These are phyloP conservation scores for Tagetes patula DNA, from an alignment of 129 eudicot genomes.

Conservation along the genomic window DNA sequence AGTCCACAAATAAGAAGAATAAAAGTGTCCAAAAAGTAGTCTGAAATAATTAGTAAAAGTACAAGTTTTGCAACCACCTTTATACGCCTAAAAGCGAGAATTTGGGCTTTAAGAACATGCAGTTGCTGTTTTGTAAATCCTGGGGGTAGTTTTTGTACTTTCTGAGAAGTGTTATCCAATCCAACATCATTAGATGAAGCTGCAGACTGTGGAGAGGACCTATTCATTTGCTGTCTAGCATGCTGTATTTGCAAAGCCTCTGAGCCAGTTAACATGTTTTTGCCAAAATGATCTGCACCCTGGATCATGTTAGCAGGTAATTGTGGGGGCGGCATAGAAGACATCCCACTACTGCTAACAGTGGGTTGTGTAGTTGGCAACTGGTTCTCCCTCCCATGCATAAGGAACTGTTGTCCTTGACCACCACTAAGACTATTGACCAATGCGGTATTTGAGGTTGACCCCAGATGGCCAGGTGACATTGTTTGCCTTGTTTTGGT, in stretches of 20 bases:
- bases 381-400: slow-evolving; percentile 59
- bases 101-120: slow-evolving; percentile 97
- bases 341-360: slow-evolving; percentile 57
- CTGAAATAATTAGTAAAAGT: slow-evolving; percentile 9
- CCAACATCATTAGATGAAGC: slow-evolving; percentile 54
- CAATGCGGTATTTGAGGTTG: slow-evolving; percentile 38
- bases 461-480: slow-evolving; percentile 49
- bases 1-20: not conserved
- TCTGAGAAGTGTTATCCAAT: slow-evolving; percentile 52
- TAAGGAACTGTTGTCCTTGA: slow-evolving; percentile 54
- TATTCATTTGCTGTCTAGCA: slow-evolving; percentile 54
- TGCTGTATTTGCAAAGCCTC: slow-evolving; percentile 66
- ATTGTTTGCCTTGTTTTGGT: slow-evolving; percentile 61
- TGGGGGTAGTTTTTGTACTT: slow-evolving; percentile 33
- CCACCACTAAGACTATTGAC: slow-evolving; percentile 40
- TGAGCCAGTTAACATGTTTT: slow-evolving; percentile 43
- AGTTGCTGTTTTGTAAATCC: slow-evolving; percentile 86
- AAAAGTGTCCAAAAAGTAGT: not conserved
- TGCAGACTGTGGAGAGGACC: slow-evolving; percentile 56
- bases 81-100: slow-evolving; percentile 89
- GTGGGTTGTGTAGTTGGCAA: slow-evolving; percentile 59
- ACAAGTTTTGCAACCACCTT: slow-evolving; percentile 52
- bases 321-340: slow-evolving; percentile 62
- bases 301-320: slow-evolving; percentile 69
- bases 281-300: slow-evolving; percentile 53